Percentiles rank a stretch among this genome's conserved stretches.
Evolutionary conservation across 1,284 basidiomycete species (phyloP).

Genomic region (Ganoderma resinaceum): DNA sequence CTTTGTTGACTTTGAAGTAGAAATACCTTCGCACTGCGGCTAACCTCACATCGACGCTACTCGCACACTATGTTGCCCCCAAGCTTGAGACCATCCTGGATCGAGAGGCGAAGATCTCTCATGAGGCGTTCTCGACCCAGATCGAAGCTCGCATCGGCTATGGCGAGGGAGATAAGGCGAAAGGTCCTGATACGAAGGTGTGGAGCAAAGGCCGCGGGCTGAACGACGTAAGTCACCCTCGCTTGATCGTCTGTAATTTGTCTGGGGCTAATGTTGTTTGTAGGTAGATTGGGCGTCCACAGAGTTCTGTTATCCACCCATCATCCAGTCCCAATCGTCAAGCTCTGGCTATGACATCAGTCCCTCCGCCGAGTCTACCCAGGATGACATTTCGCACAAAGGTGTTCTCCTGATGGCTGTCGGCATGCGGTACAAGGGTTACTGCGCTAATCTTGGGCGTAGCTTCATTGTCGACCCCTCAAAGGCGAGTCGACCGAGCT

Average conservation of each 20-base stretch:
- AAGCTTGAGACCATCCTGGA: constrained; percentile 94
- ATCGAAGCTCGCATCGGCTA: constrained; percentile 90
- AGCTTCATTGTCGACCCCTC: constrained; percentile 96
- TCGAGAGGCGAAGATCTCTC: constrained; percentile 88
- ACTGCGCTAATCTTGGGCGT: constrained; percentile 91
- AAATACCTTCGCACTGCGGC: constrained; percentile 81
- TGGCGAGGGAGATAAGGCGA: constrained; percentile 76
- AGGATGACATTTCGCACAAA: constrained; percentile 86
- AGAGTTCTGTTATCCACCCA: constrained; percentile 95
- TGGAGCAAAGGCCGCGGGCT: constrained; percentile 84
- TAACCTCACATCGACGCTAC: constrained; percentile 84
- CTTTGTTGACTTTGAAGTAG: constrained; percentile 46
- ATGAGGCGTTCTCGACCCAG: constrained; percentile 84
- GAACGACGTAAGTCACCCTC: constrained; percentile 62
- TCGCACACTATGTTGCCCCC: constrained; percentile 86
- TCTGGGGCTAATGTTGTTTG: background rate
- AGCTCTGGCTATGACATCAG: constrained; percentile 87
- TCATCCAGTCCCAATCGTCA: constrained; percentile 92
- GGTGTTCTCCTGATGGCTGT: constrained; percentile 91
- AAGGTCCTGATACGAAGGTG: constrained; percentile 88
- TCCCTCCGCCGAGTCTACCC: constrained; percentile 85
- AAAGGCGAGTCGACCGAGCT: constrained; percentile 58
- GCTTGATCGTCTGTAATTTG: background rate
- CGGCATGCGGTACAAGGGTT: constrained; percentile 93
- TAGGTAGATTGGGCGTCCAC: constrained; percentile 89